Evolutionary conservation across 2,329 filamentous ascomycete species (phyloP), one percentile per base, ranked within the genome.

Genomic region (Gaeumannomyces sp.): DNA sequence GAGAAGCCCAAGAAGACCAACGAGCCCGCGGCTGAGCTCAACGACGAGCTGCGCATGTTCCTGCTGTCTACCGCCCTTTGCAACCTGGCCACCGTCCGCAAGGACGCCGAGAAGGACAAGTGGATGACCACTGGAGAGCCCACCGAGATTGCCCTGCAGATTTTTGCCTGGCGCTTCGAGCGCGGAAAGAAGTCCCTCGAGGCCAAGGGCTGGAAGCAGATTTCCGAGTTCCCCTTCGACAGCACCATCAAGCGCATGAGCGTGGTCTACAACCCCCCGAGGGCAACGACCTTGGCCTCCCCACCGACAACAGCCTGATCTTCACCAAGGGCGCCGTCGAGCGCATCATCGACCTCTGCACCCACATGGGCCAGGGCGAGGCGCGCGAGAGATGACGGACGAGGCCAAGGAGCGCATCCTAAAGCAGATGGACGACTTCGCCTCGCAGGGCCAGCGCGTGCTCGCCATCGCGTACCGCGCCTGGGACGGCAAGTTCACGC

Each of bases 181-280:
- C 78, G 78, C 29, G 83, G 85, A 57, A 86, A 85, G 73, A 84
- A 83, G 71, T 71, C 73, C 1, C 75, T 86, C 2, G 81, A 83
- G 65, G 74, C 71, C 3, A 72, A 77, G 6, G 83, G 83, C n/a
- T 89, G 87, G 85, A 83, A 82, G 68, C 83, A 88, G 70, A 74
- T 88, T 1, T 83, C 86, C 63, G 90, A 93, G 71, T 91, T 90
- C 67, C 89, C 89, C n/a, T 93, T 93, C 71, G 89, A 93, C 74
- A 91, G 88, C 65, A 83, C 83, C 70, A 86, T 92, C 73, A 93
- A 93, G 81, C 87, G 88, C 70, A 93, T 93, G 90, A 90, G 88
- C 11, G 89, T 92, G 65, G 82, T 92, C 60, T 92, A 90, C 75
- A 80, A 85, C 61, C 76, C 7, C 82, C 83, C 1, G 68, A 72